These are phyloP conservation scores for Tanacetum coccineum DNA, from an alignment of 129 eudicot genomes.

Conservation along the genomic window DNA sequence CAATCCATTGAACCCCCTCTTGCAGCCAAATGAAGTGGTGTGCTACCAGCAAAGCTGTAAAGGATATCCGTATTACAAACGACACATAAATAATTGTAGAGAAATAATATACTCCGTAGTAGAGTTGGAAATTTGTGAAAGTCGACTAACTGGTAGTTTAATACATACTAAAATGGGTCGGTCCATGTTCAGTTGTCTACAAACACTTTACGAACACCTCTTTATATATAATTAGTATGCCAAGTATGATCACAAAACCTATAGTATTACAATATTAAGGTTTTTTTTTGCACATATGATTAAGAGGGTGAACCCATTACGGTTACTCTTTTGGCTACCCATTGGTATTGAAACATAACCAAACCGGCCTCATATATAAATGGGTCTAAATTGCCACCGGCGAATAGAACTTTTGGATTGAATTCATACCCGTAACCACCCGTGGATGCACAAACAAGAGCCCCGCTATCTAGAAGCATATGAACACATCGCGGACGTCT, in stretches of 20 bases:
- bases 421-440: slow-evolving; percentile 63
- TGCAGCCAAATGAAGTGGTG: slow-evolving; percentile 98
- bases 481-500: slow-evolving; percentile 79
- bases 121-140: neutral
- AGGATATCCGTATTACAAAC: neutral
- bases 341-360: neutral
- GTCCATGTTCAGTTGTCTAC: neutral
- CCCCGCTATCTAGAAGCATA: slow-evolving; percentile 68
- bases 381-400: neutral
- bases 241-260: neutral
- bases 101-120: neutral
- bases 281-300: neutral
- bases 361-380: neutral
- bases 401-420: neutral
- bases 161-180: neutral
- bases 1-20: slow-evolving; percentile 98
- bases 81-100: neutral
- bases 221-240: neutral
- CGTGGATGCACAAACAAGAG: slow-evolving; percentile 71
- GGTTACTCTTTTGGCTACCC: slow-evolving; percentile 1
- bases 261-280: neutral
- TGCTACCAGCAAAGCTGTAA: slow-evolving; percentile 81
- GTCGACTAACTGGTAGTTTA: no score
- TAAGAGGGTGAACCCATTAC: neutral
- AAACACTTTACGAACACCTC: neutral